phyloP scores from a whole-genome alignment of 1,284 basidiomycete genomes.

The Malassezia psittaci region DNA sequence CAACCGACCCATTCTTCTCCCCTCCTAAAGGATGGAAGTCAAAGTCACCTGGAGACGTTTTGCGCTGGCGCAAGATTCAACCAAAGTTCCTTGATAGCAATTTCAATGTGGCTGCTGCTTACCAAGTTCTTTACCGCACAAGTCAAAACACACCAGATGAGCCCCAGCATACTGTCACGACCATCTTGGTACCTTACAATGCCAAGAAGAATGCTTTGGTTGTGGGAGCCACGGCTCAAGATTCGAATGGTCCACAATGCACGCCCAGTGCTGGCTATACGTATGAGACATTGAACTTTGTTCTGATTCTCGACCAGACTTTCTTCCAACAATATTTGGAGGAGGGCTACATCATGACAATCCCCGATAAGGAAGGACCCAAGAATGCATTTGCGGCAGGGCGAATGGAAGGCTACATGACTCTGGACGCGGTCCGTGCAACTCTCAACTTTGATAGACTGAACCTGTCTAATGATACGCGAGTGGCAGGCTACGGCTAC shows the following conservation, averaged over 20 bases:
- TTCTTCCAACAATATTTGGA: slow-evolving; percentile 25
- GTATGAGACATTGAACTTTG: neutral
- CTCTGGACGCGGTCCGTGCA: slow-evolving; percentile 30
- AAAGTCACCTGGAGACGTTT: slow-evolving; percentile 21
- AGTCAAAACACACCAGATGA: neutral
- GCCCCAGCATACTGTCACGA: slow-evolving; percentile 19
- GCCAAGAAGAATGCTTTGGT: slow-evolving; percentile 22
- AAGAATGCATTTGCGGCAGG: slow-evolving; percentile 31
- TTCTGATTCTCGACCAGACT: neutral
- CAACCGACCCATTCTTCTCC: neutral
- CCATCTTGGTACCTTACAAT: slow-evolving; percentile 24
- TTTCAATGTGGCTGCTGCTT: slow-evolving; percentile 1
- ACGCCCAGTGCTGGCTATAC: slow-evolving; percentile 11
- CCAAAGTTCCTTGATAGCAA: slow-evolving; percentile 3
- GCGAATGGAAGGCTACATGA: slow-evolving; percentile 24
- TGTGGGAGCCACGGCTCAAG: slow-evolving; percentile 18
- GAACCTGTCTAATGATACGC: slow-evolving; percentile 19
- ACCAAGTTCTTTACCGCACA: slow-evolving; percentile 26
- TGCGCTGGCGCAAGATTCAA: slow-evolving; percentile 21
- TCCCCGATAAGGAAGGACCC: slow-evolving; percentile 35
- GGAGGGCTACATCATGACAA: slow-evolving; percentile 24
- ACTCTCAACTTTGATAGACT: slow-evolving; percentile 23
- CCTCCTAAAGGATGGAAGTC: slow-evolving; percentile 12
- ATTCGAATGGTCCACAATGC: slow-evolving; percentile 23
- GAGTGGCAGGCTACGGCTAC: slow-evolving; percentile 30